Evolutionary conservation across 768 basidiomycete genomes (phyloP), one percentile per base, ranked within the genome.

Genomic region (Lentinula raphanica): DNA sequence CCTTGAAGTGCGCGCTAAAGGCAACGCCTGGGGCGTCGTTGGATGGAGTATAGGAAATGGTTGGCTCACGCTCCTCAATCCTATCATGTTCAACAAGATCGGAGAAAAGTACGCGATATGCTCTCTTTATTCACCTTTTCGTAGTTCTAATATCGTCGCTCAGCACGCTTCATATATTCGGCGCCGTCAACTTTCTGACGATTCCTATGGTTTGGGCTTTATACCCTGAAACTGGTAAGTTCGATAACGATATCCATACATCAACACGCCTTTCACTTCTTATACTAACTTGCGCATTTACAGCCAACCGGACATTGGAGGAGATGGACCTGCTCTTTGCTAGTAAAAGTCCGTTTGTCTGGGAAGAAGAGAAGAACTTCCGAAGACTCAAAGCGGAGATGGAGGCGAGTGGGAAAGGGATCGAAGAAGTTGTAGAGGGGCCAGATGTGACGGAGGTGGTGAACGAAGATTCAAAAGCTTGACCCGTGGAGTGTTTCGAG

Each of bases 311-410:
- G 28, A 77, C 76, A 8, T 67, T 77, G 3, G 76, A 78, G 62
- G 76, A 78, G 65, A 75, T 78, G 69, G 74, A 76, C 60, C 66
- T 75, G 23, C 66, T 78, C 49, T 78, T 77, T 60, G 73, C 75
- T 50, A 74, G 74, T 63, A 69, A 73, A 49, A 77, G 75, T 60
- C 75, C 74, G 17, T 76, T 70, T 59, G 74, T 74, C n/a, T 78
- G 76, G 76, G 71, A 77, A 54, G 73, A 75, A 61, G 76, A 78
- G 64, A 67, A 58, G 56, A 66, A 72, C 63, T 78, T 77, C 61
- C 64, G 59, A 60, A 65, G 64, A 56, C 66, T 75, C 58, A 78
- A 76, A 64, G 70, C 56, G 12, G 67, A 66, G 64, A 65, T 69
- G 21, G 65, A 49, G 67, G 63, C 54, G 45, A 63, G 35, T 62